These are phyloP conservation scores for Solanum aculeatissimum DNA, from an alignment of 305 asterid genomes.

Conservation along the genomic window DNA sequence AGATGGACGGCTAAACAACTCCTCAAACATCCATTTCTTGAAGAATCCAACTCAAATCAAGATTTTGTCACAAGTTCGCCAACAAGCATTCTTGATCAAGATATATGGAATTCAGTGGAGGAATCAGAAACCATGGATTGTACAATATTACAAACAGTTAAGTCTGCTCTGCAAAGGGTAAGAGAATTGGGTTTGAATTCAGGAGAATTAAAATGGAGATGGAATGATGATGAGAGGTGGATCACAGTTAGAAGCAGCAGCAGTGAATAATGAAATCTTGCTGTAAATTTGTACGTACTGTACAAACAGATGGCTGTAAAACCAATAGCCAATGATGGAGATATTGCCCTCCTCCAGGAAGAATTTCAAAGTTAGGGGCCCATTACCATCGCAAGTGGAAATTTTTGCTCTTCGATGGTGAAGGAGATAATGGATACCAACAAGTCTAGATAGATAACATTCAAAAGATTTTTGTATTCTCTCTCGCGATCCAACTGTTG, in stretches of 20 bases:
- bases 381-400: no score
- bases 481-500: no score
- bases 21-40: neutral
- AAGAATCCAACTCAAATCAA: neutral
- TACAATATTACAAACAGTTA: neutral
- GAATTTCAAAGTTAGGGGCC: no score
- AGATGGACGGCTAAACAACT: neutral
- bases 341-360: no score
- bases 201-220: slow-evolving; percentile 19
- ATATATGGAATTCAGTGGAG: neutral
- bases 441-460: neutral
- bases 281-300: no score
- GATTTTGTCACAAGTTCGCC: neutral
- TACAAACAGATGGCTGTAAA: no score
- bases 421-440: neutral
- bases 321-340: no score
- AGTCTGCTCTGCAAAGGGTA: slow-evolving; percentile 17
- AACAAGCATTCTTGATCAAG: neutral
- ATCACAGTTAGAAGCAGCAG: slow-evolving; percentile 22
- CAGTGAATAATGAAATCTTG: neutral
- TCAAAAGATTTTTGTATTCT: neutral
- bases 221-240: slow-evolving; percentile 26
- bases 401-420: no score
- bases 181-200: slow-evolving; percentile 16
- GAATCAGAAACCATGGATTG: neutral